These are phyloP conservation scores for Begonia fuchsioides DNA, from an alignment of 306 rosid species.

Conservation along the genomic window DNA sequence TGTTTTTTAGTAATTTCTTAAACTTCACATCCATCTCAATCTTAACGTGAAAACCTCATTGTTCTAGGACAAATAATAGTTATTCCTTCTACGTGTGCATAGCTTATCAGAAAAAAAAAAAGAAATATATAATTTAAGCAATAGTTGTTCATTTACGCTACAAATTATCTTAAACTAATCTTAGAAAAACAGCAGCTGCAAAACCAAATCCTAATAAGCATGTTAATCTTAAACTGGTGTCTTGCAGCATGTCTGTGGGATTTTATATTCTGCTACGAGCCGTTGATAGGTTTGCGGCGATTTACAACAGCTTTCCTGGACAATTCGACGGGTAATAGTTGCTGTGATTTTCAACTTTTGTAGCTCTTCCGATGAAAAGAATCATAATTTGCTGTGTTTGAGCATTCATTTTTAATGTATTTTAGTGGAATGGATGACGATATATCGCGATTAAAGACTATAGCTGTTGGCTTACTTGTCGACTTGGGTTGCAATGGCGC, in stretches of 20 bases:
- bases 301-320: constrained; percentile 90
- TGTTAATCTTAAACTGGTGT: not conserved
- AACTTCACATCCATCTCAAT: too few relatives aligned
- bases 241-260: constrained; percentile 61
- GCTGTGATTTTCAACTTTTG: constrained; percentile 3
- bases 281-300: constrained; percentile 87
- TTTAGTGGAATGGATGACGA: constrained; percentile 87
- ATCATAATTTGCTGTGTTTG: not conserved
- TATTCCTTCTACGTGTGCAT: too few relatives aligned
- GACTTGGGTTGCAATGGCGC: constrained; percentile 89
- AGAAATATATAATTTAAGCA: too few relatives aligned
- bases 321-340: constrained; percentile 64
- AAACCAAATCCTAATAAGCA: too few relatives aligned
- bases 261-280: constrained; percentile 88
- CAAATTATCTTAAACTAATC: too few relatives aligned
- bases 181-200: too few relatives aligned
- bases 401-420: constrained; percentile 1
- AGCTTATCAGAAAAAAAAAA: too few relatives aligned
- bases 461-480: constrained; percentile 56
- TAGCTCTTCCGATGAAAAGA: not conserved
- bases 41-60: too few relatives aligned
- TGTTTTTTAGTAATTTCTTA: too few relatives aligned
- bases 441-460: constrained; percentile 77
- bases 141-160: too few relatives aligned
- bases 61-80: too few relatives aligned